Conservation (phyloP, 2,329 filamentous ascomycete genomes). For the Hypoxylon sp. region DNA sequence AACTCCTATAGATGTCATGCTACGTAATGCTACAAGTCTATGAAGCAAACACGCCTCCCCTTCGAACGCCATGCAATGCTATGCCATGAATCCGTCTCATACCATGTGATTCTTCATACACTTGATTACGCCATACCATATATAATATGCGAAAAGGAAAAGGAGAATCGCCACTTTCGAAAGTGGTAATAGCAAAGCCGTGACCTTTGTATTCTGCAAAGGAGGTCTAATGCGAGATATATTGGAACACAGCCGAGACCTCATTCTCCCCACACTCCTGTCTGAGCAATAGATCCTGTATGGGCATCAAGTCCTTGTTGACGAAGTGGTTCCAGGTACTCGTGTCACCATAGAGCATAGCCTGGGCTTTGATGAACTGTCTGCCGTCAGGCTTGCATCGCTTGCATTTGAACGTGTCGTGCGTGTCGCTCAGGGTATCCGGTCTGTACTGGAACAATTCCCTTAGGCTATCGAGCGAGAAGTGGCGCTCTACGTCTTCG, state of each 20-base stretch:
- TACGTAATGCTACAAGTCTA: background rate
- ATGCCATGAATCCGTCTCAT: background rate
- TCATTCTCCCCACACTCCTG: constrained; percentile 84
- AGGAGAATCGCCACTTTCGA: constrained; percentile 1
- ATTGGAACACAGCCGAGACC: constrained; percentile 97
- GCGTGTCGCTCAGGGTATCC: constrained; percentile 89
- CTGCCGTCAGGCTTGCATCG: constrained; percentile 88
- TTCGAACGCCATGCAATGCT: constrained; percentile 16
- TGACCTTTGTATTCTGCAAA: background rate
- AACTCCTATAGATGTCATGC: background rate
- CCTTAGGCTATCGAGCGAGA: constrained; percentile 88
- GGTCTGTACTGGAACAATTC: constrained; percentile 95
- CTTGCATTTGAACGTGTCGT: constrained; percentile 99
- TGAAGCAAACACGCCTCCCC: background rate
- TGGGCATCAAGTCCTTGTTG: constrained; percentile 81
- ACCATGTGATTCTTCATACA: background rate
- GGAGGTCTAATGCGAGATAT: constrained; percentile 81
- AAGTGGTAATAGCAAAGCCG: background rate
- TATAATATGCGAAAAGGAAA: constrained; percentile 8
- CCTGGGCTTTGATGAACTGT: constrained; percentile 90
- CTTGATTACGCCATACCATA: constrained; percentile 11
- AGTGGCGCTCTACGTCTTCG: constrained; percentile 97
- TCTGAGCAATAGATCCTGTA: constrained; percentile 90
- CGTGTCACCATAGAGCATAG: constrained; percentile 97
- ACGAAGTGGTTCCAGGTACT: constrained; percentile 99